Evolutionary conservation across 768 basidiomycete species (phyloP).

Genomic region (Tulasnella calospora): DNA sequence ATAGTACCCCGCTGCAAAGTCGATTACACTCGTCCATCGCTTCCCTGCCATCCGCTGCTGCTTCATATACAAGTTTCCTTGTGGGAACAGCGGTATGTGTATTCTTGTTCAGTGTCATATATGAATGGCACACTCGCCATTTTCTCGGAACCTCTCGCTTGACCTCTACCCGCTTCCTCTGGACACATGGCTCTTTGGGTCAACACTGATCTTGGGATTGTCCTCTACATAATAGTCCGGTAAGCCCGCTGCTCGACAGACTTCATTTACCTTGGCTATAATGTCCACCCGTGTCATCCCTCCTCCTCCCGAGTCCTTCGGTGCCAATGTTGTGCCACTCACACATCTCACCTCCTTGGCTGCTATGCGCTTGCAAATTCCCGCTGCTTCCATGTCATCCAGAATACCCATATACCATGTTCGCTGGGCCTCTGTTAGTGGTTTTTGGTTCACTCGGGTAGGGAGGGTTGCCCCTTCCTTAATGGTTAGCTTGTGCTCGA

Average conservation of each 20-base stretch:
- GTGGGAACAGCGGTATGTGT: slow-evolving; percentile 31
- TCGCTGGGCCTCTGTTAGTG: slow-evolving; percentile 36
- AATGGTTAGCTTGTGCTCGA: slow-evolving; percentile 38
- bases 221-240: slow-evolving; percentile 24
- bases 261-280: slow-evolving; percentile 36
- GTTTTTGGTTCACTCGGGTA: slow-evolving; percentile 36
- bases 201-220: too few relatives aligned
- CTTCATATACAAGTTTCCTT: slow-evolving; percentile 41
- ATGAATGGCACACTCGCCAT: slow-evolving; percentile 43
- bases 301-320: slow-evolving; percentile 37
- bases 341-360: slow-evolving; percentile 40
- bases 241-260: slow-evolving; percentile 35
- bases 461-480: slow-evolving; percentile 34
- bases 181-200: not conserved
- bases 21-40: slow-evolving; percentile 37
- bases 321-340: slow-evolving; percentile 37
- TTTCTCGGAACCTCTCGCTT: slow-evolving; percentile 26
- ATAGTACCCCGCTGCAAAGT: slow-evolving; percentile 43
- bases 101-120: slow-evolving; percentile 34
- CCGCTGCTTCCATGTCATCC: slow-evolving; percentile 38
- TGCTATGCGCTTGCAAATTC: slow-evolving; percentile 36
- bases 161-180: not conserved
- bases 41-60: slow-evolving; percentile 40
- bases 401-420: slow-evolving; percentile 36
- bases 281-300: slow-evolving; percentile 39